Percentiles rank a stretch among this genome's conserved stretches.
These are phyloP conservation scores for Calonectria fujianensis DNA, from an alignment of 2,329 filamentous ascomycete genomes.

Conservation along the genomic window DNA sequence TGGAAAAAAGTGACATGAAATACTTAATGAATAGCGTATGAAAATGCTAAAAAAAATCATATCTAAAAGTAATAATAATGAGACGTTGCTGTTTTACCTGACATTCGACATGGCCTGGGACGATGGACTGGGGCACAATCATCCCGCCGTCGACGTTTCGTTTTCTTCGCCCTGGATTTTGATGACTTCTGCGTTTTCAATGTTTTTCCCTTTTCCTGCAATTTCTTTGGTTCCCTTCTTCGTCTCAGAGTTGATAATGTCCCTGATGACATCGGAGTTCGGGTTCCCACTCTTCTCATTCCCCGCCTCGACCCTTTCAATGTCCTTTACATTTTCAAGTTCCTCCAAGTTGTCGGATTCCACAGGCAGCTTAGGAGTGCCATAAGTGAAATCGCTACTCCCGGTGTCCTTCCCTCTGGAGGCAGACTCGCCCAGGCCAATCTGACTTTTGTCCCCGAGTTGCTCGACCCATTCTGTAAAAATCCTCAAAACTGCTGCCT, in stretches of 20 bases:
- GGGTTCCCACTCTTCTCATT: background rate
- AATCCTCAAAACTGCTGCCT: slow-evolving; percentile 14
- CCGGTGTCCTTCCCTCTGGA: background rate
- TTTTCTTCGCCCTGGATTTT: background rate
- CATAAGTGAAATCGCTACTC: background rate
- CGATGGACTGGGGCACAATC: background rate
- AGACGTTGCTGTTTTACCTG: background rate
- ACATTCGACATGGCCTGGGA: background rate
- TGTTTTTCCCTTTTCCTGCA: background rate
- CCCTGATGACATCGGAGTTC: slow-evolving; percentile 14
- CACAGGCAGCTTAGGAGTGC: background rate
- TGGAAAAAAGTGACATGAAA: background rate
- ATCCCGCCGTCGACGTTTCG: background rate
- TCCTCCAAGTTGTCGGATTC: background rate
- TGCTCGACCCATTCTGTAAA: slow-evolving; percentile 26
- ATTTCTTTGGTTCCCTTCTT: background rate
- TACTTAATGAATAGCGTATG: too few species aligned
- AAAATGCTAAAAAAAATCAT: background rate
- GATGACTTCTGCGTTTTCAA: background rate
- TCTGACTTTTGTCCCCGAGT: background rate
- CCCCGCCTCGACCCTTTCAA: background rate
- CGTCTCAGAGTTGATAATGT: slow-evolving; percentile 5
- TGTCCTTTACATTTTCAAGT: background rate
- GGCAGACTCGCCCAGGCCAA: background rate
- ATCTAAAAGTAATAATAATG: slow-evolving; percentile 1